A percentile compares a stretch with the other conserved stretches of the same genome.
Evolutionary conservation across 1,284 basidiomycete genomes (phyloP).

Genomic region (Taiwanofungus camphoratus): DNA sequence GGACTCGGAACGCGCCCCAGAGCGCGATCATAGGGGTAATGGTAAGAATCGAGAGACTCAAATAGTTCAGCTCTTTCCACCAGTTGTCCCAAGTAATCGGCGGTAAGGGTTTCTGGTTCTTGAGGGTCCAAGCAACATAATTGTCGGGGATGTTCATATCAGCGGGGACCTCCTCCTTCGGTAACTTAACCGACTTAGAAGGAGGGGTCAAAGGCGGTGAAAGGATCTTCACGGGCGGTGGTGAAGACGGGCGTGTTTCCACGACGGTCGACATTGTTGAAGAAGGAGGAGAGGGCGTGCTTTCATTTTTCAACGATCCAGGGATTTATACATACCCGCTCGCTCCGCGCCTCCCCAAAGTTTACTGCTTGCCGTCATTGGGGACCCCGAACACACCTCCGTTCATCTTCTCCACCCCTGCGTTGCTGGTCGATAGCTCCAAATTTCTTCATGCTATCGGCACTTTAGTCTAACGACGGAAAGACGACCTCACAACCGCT

Average conservation of each 20-base stretch:
- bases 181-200: constrained; percentile 9
- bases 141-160: constrained; percentile 81
- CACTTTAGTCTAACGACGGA: too few relatives aligned
- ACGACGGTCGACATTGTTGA: constrained; percentile 24
- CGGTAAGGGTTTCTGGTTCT: constrained; percentile 70
- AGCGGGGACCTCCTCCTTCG: constrained; percentile 37
- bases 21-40: constrained; percentile 68
- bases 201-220: constrained; percentile 25
- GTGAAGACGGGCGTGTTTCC: constrained; percentile 22
- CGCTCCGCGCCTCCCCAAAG: too few relatives aligned
- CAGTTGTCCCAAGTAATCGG: constrained; percentile 71
- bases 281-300: constrained; percentile 15
- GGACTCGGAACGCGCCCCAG: constrained; percentile 59
- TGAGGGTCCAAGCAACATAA: constrained; percentile 83
- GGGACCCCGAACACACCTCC: too few relatives aligned
- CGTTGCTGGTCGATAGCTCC: too few relatives aligned
- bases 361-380: too few relatives aligned
- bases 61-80: constrained; percentile 66
- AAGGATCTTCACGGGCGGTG: constrained; percentile 21
- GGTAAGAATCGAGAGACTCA: constrained; percentile 52
- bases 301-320: too few relatives aligned
- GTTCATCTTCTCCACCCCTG: too few relatives aligned
- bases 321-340: too few relatives aligned
- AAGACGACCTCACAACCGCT: too few relatives aligned
- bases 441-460: too few relatives aligned